Evolutionary conservation across 495 filamentous ascomycete genomes (phyloP), one percentile per base, ranked within the genome.

Genomic region (Hyphodiscus hymeniophilus): DNA sequence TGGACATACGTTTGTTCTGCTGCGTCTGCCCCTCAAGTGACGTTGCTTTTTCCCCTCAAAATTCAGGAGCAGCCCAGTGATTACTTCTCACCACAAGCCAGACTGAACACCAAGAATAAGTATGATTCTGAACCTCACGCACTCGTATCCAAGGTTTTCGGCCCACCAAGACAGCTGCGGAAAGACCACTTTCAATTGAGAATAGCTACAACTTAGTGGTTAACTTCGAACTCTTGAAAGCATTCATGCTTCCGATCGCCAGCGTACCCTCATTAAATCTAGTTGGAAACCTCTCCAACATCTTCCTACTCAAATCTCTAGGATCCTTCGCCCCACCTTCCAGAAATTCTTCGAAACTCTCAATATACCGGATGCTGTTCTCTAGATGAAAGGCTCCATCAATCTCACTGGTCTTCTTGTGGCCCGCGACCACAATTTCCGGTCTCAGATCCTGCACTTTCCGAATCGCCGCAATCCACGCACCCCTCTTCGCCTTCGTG

Each of bases 401-500:
- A 8, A 34, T 15, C 16, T 46, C 43, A 22, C 32, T 16, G 10
- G 15, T 20, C 15, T 44, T 32, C 36, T 64, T 60, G 43, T 71
- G 66, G 1, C 57, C 57, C 0, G 59, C 48, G 7, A 71, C 47
- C 16, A 69, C 66, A 3, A 42, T 53, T 17, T 52, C 39, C 2
- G 66, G 65, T 0, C 57, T 18, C n/a, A 61, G 50, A 15, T 60
- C 41, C 13, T 57, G 57, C 2, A 68, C 49, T 32, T 59, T 62
- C 17, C 64, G 56, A 16, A 71, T 50, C 0, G 62, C 52, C 3
- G 42, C 42, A 20, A 67, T 46, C 66, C 67, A 70, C 11, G 59
- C 58, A 22, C 51, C 45, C 4, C 60, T 44, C 48, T 63, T 57
- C 1, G 39, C 34, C 7, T 50, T 38, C 0, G 56, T 59, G 1